A percentile compares a stretch with the other conserved stretches of the same genome.
Evolutionary conservation across 129 eudicot genomes (phyloP).

Genomic region (Solidago caesia): DNA sequence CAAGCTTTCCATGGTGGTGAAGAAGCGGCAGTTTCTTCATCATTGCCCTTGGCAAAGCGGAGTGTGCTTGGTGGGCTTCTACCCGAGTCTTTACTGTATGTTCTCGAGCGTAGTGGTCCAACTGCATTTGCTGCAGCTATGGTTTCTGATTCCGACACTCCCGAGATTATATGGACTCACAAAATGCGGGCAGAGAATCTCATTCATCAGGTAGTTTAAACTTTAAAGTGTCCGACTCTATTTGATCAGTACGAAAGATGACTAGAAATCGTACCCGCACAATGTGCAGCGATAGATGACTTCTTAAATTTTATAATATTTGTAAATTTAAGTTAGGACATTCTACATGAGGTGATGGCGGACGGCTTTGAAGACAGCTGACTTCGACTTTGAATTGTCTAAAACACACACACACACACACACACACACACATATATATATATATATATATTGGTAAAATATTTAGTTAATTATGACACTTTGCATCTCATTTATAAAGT

Average conservation of each 20-base stretch:
- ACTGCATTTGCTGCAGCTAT: slow-evolving; percentile 97
- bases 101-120: slow-evolving; percentile 95
- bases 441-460: too few relatives aligned
- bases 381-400: too few relatives aligned
- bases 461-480: too few relatives aligned
- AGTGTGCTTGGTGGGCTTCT: slow-evolving; percentile 97
- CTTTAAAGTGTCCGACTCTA: background rate
- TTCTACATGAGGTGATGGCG: too few relatives aligned
- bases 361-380: too few relatives aligned
- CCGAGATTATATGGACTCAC: slow-evolving; percentile 99
- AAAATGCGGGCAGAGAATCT: slow-evolving; percentile 98
- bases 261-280: too few relatives aligned
- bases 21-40: slow-evolving; percentile 97
- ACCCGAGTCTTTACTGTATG: slow-evolving; percentile 95
- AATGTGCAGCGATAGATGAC: too few relatives aligned
- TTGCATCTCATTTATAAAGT: too few relatives aligned
- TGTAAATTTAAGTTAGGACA: too few relatives aligned
- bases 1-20: slow-evolving; percentile 99
- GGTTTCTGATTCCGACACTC: slow-evolving; percentile 99
- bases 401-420: too few relatives aligned
- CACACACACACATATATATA: too few relatives aligned
- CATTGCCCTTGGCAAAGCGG: slow-evolving; percentile 92
- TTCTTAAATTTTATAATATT: too few relatives aligned
- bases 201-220: slow-evolving; percentile 67
- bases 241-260: slow-evolving; percentile 9